Conservation (phyloP, 352 stramenopile species). For the Phytopythium ostracodes region DNA sequence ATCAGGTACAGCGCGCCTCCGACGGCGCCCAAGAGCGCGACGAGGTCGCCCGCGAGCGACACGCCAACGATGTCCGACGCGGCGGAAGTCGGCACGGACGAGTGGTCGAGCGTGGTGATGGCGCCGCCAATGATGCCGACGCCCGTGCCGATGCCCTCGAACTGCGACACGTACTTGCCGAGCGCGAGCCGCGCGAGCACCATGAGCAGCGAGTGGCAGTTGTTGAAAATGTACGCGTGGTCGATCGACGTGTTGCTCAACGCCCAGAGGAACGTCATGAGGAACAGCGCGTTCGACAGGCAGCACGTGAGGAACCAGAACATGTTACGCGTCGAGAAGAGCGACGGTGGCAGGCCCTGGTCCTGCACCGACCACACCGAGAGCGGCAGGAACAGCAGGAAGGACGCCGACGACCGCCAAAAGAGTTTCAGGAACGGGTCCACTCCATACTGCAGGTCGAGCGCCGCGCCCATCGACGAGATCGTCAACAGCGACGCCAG, state of each 20-base stretch:
- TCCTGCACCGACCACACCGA: conserved; percentile 45
- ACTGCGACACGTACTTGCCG: conserved; percentile 62
- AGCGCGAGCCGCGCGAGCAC: conserved; percentile 57
- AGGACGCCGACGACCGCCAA: conserved; percentile 71
- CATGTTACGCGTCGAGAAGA: conserved; percentile 50
- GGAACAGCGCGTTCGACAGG: conserved; percentile 68
- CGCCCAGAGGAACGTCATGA: conserved; percentile 81
- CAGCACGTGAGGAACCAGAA: conserved; percentile 67
- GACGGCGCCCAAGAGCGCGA: conserved; percentile 66
- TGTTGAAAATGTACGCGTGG: conserved; percentile 88
- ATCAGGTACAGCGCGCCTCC: conserved; percentile 75
- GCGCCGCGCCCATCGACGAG: conserved; percentile 66
- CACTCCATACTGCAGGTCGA: conserved; percentile 67
- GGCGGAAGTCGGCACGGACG: conserved; percentile 12
- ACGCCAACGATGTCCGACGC: conserved; percentile 32
- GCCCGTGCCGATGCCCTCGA: conserved; percentile 69
- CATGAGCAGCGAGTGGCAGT: conserved; percentile 82
- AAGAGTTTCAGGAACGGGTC: conserved; percentile 84
- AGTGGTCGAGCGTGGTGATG: conserved; percentile 67
- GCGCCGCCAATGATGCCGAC: conserved; percentile 75
- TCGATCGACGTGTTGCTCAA: conserved; percentile 75
- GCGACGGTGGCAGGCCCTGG: conserved; percentile 38
- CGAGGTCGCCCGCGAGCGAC: conserved; percentile 62
- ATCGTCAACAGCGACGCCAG: conserved; percentile 69
- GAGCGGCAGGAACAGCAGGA: conserved; percentile 69